phyloP scores from a whole-genome alignment of 2,329 filamentous ascomycete genomes.

The Trichoderma polysporum region DNA sequence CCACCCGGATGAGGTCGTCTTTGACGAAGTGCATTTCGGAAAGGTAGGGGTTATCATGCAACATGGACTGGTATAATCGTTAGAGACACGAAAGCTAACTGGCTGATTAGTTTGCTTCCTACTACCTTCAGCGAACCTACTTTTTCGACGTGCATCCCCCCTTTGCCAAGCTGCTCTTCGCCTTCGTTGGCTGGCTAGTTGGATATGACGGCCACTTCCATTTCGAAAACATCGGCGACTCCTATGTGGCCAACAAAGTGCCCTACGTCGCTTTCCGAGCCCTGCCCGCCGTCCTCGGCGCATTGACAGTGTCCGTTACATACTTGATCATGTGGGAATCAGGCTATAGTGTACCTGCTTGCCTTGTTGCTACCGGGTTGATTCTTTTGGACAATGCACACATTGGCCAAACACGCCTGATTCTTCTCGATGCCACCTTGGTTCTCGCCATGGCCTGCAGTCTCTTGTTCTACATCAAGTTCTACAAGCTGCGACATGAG shows the following conservation, averaged over 20 bases:
- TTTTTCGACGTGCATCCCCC: constrained; percentile 99
- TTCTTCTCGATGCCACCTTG: constrained; percentile 89
- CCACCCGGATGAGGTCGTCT: constrained; percentile 95
- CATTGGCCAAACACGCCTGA: constrained; percentile 92
- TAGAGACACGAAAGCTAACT: not conserved
- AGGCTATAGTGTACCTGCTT: constrained; percentile 92
- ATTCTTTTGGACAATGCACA: constrained; percentile 97
- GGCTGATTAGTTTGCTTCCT: constrained; percentile 61
- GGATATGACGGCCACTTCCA: constrained; percentile 96
- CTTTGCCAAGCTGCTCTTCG: constrained; percentile 96
- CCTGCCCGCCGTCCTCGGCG: constrained; percentile 86
- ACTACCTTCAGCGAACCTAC: constrained; percentile 93
- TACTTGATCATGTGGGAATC: constrained; percentile 99
- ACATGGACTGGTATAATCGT: not conserved
- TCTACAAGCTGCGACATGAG: constrained; percentile 91
- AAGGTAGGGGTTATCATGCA: constrained; percentile 66
- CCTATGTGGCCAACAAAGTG: constrained; percentile 94
- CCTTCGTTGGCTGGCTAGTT: constrained; percentile 94
- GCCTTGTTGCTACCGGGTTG: constrained; percentile 78
- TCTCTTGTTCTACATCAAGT: constrained; percentile 90
- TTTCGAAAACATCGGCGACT: constrained; percentile 99
- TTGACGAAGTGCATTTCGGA: constrained; percentile 98
- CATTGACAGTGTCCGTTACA: constrained; percentile 87
- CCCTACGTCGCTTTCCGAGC: constrained; percentile 95
- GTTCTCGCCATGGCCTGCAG: constrained; percentile 96